Percentiles rank a stretch among this genome's conserved stretches.
phyloP scores from a whole-genome alignment of 352 stramenopile species.

The Pythium folliculosum region DNA sequence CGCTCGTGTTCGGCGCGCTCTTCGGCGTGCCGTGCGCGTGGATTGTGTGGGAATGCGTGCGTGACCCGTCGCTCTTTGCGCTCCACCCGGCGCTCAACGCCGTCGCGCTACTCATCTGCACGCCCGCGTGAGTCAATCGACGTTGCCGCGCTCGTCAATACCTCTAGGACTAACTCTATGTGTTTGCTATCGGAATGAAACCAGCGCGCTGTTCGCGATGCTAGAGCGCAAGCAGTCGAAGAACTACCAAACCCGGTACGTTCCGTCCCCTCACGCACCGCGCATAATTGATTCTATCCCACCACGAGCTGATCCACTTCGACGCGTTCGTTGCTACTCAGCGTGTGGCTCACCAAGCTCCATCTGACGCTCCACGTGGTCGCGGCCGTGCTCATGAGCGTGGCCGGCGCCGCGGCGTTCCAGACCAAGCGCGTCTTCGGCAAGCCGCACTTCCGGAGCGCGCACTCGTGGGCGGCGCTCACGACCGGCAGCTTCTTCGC shows the following conservation, averaged over 20 bases:
- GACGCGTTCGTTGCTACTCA: constrained; percentile 14
- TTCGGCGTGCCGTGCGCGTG: constrained; percentile 51
- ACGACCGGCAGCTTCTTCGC: constrained; percentile 53
- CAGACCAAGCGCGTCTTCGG: constrained; percentile 33
- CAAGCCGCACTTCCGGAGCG: constrained; percentile 44
- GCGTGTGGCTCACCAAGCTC: constrained; percentile 54
- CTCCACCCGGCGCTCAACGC: constrained; percentile 58
- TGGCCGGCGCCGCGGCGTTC: constrained; percentile 42
- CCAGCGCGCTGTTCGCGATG: constrained; percentile 58
- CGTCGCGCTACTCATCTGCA: constrained; percentile 52
- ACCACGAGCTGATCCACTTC: too few relatives aligned
- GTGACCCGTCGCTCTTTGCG: constrained; percentile 50
- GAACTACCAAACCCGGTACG: constrained; percentile 43
- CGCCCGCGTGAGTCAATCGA: constrained; percentile 36
- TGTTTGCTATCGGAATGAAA: neutral
- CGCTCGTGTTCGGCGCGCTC: constrained; percentile 37
- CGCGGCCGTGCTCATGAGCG: constrained; percentile 39
- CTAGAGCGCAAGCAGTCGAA: constrained; percentile 48
- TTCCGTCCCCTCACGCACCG: neutral
- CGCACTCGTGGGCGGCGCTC: constrained; percentile 59
- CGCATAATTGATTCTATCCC: too few relatives aligned
- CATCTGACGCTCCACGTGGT: constrained; percentile 54
- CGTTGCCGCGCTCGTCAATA: neutral
- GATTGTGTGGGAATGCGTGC: constrained; percentile 50
- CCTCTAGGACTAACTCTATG: neutral